Conservation (phyloP, 2,329 filamentous ascomycete genomes). For the Pseudogymnoascus pannorum region DNA sequence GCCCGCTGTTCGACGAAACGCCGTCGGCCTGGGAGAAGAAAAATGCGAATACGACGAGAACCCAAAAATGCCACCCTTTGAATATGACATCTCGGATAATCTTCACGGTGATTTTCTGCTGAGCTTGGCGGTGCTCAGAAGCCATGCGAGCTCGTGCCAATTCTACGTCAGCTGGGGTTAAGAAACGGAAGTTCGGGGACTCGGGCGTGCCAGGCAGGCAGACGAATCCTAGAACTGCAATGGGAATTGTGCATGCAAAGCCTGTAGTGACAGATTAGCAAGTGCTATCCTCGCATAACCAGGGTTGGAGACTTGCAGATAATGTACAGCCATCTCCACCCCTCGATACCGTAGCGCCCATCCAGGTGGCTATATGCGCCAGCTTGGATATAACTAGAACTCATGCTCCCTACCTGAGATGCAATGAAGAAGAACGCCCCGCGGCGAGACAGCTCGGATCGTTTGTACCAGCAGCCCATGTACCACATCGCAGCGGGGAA, state of each 20-base stretch:
- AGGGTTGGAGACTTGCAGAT: slow-evolving; percentile 15
- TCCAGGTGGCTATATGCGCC: slow-evolving; percentile 46
- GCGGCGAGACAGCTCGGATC: slow-evolving; percentile 8
- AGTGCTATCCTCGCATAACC: neutral
- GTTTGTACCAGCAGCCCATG: slow-evolving; percentile 10
- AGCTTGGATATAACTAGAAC: slow-evolving; percentile 25
- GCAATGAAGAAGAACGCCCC: slow-evolving; percentile 11
- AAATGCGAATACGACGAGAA: slow-evolving; percentile 20
- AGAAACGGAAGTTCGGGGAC: slow-evolving; percentile 9
- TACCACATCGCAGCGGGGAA: slow-evolving; percentile 27
- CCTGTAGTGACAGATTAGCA: neutral
- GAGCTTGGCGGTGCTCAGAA: slow-evolving; percentile 16
- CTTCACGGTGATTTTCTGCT: slow-evolving; percentile 21
- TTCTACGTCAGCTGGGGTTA: slow-evolving; percentile 9
- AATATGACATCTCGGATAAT: slow-evolving; percentile 19
- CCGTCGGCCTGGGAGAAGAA: slow-evolving; percentile 20
- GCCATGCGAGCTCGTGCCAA: slow-evolving; percentile 9
- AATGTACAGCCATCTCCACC: slow-evolving; percentile 48
- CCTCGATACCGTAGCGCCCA: slow-evolving; percentile 42
- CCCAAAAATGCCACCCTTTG: slow-evolving; percentile 23
- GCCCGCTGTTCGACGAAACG: slow-evolving; percentile 17
- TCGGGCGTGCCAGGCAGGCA: slow-evolving; percentile 17
- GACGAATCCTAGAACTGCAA: slow-evolving; percentile 20
- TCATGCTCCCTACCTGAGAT: slow-evolving; percentile 10
- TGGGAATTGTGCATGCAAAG: slow-evolving; percentile 25